Percentiles rank a stretch among this genome's conserved stretches.
Conservation (phyloP, 805 yeast genomes). For the Metschnikowia corniflorae region DNA sequence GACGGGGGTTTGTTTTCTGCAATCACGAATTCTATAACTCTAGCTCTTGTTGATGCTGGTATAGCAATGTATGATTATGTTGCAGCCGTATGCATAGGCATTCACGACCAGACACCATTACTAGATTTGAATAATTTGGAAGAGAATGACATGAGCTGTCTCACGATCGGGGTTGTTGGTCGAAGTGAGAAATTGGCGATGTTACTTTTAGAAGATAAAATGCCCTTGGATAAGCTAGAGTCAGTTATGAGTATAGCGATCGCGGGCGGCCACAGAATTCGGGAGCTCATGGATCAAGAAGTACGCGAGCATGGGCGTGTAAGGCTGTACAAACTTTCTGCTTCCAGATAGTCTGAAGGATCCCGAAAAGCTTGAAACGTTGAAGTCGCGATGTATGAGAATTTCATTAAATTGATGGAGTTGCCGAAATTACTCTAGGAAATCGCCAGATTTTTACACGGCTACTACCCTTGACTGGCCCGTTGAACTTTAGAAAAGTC, state of each 20-base stretch:
- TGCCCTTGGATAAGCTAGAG: slow-evolving; percentile 80
- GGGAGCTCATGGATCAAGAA: slow-evolving; percentile 82
- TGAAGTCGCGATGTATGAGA: too few relatives aligned
- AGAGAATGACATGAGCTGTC: slow-evolving; percentile 74
- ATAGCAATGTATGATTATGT: slow-evolving; percentile 91
- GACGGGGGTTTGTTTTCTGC: slow-evolving; percentile 87
- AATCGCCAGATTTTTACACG: too few relatives aligned
- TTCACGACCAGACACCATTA: slow-evolving; percentile 70
- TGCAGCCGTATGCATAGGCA: slow-evolving; percentile 74
- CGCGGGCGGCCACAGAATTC: slow-evolving; percentile 79
- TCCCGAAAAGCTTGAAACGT: too few relatives aligned
- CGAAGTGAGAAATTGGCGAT: slow-evolving; percentile 73
- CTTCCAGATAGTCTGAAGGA: too few relatives aligned
- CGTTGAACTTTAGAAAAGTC: too few relatives aligned
- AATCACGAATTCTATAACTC: slow-evolving; percentile 78
- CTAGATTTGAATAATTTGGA: slow-evolving; percentile 81
- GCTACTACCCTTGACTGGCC: too few relatives aligned
- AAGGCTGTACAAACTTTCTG: slow-evolving; percentile 47
- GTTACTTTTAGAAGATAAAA: slow-evolving; percentile 73
- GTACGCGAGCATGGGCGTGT: slow-evolving; percentile 72
- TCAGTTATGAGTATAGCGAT: slow-evolving; percentile 75
- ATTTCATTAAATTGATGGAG: too few relatives aligned
- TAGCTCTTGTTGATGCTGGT: slow-evolving; percentile 93
- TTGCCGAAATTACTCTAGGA: too few relatives aligned
- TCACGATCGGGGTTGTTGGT: slow-evolving; percentile 85